Evolutionary conservation across 352 stramenopile species (phyloP), one percentile per base, ranked within the genome.

Genomic region (Nothophytophthora sp.): DNA sequence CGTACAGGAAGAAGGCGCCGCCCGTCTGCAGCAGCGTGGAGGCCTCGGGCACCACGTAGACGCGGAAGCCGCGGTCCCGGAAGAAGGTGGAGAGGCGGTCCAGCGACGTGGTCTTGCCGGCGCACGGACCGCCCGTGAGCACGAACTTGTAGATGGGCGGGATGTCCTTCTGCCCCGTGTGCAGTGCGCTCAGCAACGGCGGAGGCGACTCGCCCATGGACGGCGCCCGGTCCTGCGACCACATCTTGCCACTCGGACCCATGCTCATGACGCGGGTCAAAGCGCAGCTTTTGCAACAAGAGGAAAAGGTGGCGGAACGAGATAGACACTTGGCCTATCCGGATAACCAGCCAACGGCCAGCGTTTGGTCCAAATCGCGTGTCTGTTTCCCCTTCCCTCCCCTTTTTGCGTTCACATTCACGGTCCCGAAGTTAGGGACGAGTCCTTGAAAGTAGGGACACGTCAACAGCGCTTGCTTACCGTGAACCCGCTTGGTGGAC

Each of bases 21-120:
- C 98, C 98, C 12, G 76, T 97, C 50, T 96, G 90, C 45, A 99
- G 73, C 49, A 98, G 58, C 23, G 94, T 99, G 55, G 96, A 98
- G 6, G 92, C 95, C 68, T 99, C 97, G 5, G 96, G 95, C 40
- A 97, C 92, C 29, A 92, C 81, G 53, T 98, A 97, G n/a, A 98
- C 91, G 61, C 96, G 88, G 70, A 98, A 98, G 24, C 92, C 91
- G 37, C 91, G 81, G 58, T 98, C 92, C 50, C 85, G 76, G 47
- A 93, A 96, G 61, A 91, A 96, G 23, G 81, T 94, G n/a, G 79
- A 96, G 18, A 98, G 62, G 39, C 92, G 74, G 39, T 96, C 92
- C 22, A 98, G 75, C 38, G 90, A 96, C 46, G 95, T 98, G 35
- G 95, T 99, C 62, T 99, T 98, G 41, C 95, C 95, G 19, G 92